phyloP scores from a whole-genome alignment of 2,329 filamentous ascomycete genomes.

The Macrophomina phaseolina region DNA sequence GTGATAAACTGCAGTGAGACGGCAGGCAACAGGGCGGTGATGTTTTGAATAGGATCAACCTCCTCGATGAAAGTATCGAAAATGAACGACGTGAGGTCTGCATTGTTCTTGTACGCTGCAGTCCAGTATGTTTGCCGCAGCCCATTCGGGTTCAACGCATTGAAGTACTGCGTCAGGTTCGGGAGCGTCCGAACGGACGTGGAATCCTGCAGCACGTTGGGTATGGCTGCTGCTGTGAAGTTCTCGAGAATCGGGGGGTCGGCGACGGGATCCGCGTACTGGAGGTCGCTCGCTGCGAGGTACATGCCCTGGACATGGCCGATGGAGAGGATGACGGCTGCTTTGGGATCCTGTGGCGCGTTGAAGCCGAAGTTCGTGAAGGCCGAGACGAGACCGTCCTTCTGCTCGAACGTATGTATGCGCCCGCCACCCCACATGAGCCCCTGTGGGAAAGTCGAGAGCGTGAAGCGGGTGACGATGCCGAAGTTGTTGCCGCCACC shows the following conservation, averaged over 20 bases:
- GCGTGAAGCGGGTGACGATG: slow-evolving; percentile 37
- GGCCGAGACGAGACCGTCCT: slow-evolving; percentile 34
- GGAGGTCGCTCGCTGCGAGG: slow-evolving; percentile 32
- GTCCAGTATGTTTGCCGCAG: slow-evolving; percentile 39
- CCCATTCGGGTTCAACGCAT: slow-evolving; percentile 41
- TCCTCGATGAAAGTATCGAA: slow-evolving; percentile 37
- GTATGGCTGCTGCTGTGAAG: slow-evolving; percentile 36
- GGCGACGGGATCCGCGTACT: slow-evolving; percentile 17
- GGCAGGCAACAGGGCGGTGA: slow-evolving; percentile 32
- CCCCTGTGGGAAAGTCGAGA: slow-evolving; percentile 31
- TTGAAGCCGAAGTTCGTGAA: slow-evolving; percentile 38
- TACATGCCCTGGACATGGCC: slow-evolving; percentile 30
- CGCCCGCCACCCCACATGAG: slow-evolving; percentile 39
- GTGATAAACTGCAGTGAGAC: slow-evolving; percentile 39
- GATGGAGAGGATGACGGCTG: slow-evolving; percentile 39
- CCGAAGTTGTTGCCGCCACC: slow-evolving; percentile 44
- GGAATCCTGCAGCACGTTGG: slow-evolving; percentile 28
- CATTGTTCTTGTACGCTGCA: slow-evolving; percentile 41
- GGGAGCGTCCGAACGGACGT: slow-evolving; percentile 34
- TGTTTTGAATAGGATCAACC: slow-evolving; percentile 32
- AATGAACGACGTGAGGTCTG: slow-evolving; percentile 31
- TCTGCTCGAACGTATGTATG: slow-evolving; percentile 26
- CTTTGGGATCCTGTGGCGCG: slow-evolving; percentile 32
- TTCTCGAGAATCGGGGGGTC: slow-evolving; percentile 37
- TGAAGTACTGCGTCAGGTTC: slow-evolving; percentile 40